A percentile compares a stretch with the other conserved stretches of the same genome.
Conservation (phyloP, 108 stramenopile genomes). For the Fistulifera pelliculosa region DNA sequence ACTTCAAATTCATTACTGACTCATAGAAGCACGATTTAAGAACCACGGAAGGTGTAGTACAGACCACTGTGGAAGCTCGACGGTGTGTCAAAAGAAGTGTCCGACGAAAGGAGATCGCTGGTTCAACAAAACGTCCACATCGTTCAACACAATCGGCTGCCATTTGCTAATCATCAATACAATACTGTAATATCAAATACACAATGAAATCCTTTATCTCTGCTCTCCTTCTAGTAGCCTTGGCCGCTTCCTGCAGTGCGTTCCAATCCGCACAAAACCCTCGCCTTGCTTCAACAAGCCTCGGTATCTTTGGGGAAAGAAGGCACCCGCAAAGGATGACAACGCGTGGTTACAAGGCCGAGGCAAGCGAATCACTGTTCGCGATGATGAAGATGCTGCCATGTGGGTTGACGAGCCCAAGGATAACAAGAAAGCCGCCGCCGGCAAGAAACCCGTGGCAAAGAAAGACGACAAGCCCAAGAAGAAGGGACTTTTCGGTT, state of each 20-base stretch:
- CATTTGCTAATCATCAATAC: too few relatives aligned
- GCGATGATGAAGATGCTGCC: slow-evolving; percentile 42
- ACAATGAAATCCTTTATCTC: slow-evolving; percentile 3
- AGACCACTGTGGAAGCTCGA: too few relatives aligned
- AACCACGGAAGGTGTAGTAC: too few relatives aligned
- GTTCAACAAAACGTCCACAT: too few relatives aligned
- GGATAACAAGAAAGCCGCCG: slow-evolving; percentile 4
- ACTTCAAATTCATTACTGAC: too few relatives aligned
- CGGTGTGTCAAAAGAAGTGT: too few relatives aligned
- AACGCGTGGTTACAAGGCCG: slow-evolving; percentile 24
- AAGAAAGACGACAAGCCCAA: neutral
- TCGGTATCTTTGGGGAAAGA: neutral
- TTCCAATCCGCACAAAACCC: neutral
- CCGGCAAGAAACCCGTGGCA: neutral
- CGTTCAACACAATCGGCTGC: too few relatives aligned
- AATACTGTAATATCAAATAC: neutral
- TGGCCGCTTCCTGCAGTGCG: neutral
- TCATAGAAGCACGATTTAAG: too few relatives aligned
- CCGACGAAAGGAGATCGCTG: too few relatives aligned
- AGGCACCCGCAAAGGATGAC: neutral
- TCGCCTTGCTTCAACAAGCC: neutral
- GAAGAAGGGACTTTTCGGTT: slow-evolving; percentile 5
- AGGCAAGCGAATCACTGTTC: slow-evolving; percentile 35
- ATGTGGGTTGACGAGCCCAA: slow-evolving; percentile 42
- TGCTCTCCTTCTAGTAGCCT: neutral